A percentile compares a stretch with the other conserved stretches of the same genome.
Conservation (phyloP, 2,329 filamentous ascomycete genomes). For the Escovopsis sp. region DNA sequence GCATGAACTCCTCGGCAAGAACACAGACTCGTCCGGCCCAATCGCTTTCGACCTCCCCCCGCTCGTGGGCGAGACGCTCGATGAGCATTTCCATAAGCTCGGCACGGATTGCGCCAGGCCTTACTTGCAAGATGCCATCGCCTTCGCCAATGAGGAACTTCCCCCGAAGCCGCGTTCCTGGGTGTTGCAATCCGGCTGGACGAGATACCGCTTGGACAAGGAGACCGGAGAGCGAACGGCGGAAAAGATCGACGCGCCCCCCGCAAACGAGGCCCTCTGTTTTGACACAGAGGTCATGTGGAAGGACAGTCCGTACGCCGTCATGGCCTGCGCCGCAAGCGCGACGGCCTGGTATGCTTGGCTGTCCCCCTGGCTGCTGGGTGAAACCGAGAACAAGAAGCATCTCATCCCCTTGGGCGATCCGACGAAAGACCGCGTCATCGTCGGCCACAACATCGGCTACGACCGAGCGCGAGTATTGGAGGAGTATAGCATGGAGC, state of each 20-base stretch:
- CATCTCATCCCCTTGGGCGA: slow-evolving; percentile 84
- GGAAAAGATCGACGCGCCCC: slow-evolving; percentile 50
- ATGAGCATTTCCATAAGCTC: slow-evolving; percentile 87
- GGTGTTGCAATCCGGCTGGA: slow-evolving; percentile 76
- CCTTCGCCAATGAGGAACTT: slow-evolving; percentile 50
- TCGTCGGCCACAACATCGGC: slow-evolving; percentile 90
- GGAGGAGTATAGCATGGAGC: slow-evolving; percentile 77
- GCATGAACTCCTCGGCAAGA: slow-evolving; percentile 83
- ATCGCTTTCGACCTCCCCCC: slow-evolving; percentile 75
- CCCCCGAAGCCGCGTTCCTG: slow-evolving; percentile 52
- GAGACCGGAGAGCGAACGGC: slow-evolving; percentile 43
- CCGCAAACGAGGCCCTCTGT: slow-evolving; percentile 59
- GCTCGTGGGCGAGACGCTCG: slow-evolving; percentile 65
- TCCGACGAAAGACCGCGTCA: slow-evolving; percentile 52
- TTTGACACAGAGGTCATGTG: slow-evolving; percentile 98
- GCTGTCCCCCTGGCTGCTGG: slow-evolving; percentile 89
- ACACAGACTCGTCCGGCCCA: slow-evolving; percentile 58
- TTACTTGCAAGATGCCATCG: slow-evolving; percentile 58
- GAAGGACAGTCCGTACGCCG: slow-evolving; percentile 80
- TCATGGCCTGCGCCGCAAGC: slow-evolving; percentile 91
- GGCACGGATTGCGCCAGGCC: slow-evolving; percentile 79
- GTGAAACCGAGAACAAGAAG: slow-evolving; percentile 58
- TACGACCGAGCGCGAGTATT: slow-evolving; percentile 79
- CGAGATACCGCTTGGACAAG: slow-evolving; percentile 62
- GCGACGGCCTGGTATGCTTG: slow-evolving; percentile 91